Conservation (phyloP, 169 alveolate genomes). For the Plasmodium ovale region DNA sequence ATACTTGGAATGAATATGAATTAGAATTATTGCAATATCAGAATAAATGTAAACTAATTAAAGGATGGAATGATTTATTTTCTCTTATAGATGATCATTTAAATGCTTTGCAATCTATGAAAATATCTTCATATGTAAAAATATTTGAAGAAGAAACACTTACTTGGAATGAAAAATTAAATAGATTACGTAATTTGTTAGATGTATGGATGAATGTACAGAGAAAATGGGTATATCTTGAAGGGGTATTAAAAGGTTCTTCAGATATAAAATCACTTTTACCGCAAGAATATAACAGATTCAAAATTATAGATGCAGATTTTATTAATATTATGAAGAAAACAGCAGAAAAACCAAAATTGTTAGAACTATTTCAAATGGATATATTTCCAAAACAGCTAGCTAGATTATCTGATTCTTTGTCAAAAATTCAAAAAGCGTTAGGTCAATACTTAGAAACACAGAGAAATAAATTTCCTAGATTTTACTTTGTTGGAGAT, state of each 20-base stretch:
- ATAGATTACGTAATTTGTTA: slow-evolving; percentile 92
- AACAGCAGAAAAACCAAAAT: slow-evolving; percentile 91
- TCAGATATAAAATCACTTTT: slow-evolving; percentile 96
- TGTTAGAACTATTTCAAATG: slow-evolving; percentile 90
- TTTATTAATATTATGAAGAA: slow-evolving; percentile 94
- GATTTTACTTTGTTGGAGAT: slow-evolving; percentile 99
- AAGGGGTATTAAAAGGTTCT: slow-evolving; percentile 97
- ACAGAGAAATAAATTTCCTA: slow-evolving; percentile 97
- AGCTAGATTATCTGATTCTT: slow-evolving; percentile 93
- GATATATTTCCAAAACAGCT: slow-evolving; percentile 94
- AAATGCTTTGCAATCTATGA: slow-evolving; percentile 94
- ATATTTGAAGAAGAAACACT: slow-evolving; percentile 95
- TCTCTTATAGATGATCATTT: slow-evolving; percentile 96
- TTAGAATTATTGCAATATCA: slow-evolving; percentile 92
- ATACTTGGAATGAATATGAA: slow-evolving; percentile 92
- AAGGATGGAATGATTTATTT: slow-evolving; percentile 98
- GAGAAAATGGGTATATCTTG: slow-evolving; percentile 98
- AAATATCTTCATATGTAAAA: slow-evolving; percentile 93
- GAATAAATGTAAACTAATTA: slow-evolving; percentile 94
- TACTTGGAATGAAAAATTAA: slow-evolving; percentile 96
- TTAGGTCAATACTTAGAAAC: slow-evolving; percentile 97
- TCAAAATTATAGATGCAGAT: slow-evolving; percentile 95
- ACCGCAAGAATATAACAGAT: slow-evolving; percentile 94
- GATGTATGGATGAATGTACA: slow-evolving; percentile 98
- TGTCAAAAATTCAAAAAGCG: slow-evolving; percentile 96